These are phyloP conservation scores for Neurospora sp. DNA, from an alignment of 495 filamentous ascomycete species.

Conservation along the genomic window DNA sequence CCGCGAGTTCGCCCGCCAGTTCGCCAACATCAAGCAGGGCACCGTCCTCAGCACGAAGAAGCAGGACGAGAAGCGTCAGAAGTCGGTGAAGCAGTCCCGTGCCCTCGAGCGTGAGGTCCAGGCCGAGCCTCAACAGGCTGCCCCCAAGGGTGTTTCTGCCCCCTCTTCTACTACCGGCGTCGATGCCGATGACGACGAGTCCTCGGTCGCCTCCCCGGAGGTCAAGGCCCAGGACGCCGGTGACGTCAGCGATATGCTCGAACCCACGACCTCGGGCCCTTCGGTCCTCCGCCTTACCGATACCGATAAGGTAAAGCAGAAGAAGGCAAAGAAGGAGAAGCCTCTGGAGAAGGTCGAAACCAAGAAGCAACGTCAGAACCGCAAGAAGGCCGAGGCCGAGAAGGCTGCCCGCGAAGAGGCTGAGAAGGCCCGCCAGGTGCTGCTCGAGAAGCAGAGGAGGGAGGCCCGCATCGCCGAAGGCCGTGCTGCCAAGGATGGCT, in stretches of 20 bases:
- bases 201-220: slow-evolving; percentile 51
- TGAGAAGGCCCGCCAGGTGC: slow-evolving; percentile 59
- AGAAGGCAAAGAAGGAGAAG: slow-evolving; percentile 54
- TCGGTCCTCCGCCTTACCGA: slow-evolving; percentile 67
- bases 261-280: slow-evolving; percentile 56
- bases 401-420: slow-evolving; percentile 61
- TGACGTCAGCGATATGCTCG: slow-evolving; percentile 82
- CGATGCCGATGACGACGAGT: slow-evolving; percentile 77
- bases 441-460: slow-evolving; percentile 71
- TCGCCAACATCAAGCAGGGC: slow-evolving; percentile 55
- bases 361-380: slow-evolving; percentile 88
- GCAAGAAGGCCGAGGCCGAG: slow-evolving; percentile 65
- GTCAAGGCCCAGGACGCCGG: slow-evolving; percentile 41
- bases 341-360: slow-evolving; percentile 50
- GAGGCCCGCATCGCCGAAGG: slow-evolving; percentile 71
- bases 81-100: slow-evolving; percentile 46
- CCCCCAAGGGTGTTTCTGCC: slow-evolving; percentile 28
- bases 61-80: slow-evolving; percentile 49
- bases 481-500: slow-evolving; percentile 62
- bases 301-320: slow-evolving; percentile 43
- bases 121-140: slow-evolving; percentile 5
- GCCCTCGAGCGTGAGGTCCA: slow-evolving; percentile 31
- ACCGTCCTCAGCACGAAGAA: slow-evolving; percentile 46
- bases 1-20: slow-evolving; percentile 62
- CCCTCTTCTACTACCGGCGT: slow-evolving; percentile 65